A percentile compares a stretch with the other conserved stretches of the same genome.
Conservation (phyloP, 257 asterid species). For the Solanum pimpinellifolium region DNA sequence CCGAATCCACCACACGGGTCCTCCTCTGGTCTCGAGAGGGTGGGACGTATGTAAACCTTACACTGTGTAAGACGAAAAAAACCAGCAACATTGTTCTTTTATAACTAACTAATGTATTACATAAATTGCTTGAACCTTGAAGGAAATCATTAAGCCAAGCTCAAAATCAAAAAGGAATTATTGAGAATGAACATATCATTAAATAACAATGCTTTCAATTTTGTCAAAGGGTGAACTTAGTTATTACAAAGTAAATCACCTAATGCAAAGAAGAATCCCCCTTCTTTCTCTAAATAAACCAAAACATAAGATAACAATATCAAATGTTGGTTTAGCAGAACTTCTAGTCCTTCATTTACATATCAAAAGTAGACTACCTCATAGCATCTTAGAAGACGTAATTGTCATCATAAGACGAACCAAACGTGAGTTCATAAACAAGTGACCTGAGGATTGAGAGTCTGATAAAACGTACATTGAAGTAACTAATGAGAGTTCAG, state of each 20-base stretch:
- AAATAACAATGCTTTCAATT: neutral
- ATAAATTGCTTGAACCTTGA: neutral
- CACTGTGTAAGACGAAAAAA: rapidly evolving
- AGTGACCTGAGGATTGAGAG: neutral
- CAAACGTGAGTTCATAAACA: neutral
- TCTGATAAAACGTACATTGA: neutral
- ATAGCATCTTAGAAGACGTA: neutral
- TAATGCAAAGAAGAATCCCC: neutral
- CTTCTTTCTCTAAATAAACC: neutral
- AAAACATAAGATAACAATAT: neutral
- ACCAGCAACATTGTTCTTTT: neutral
- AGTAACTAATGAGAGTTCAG: neutral
- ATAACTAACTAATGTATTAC: neutral
- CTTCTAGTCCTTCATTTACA: neutral
- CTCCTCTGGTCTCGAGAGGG: neutral
- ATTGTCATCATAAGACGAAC: neutral
- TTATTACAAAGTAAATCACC: neutral
- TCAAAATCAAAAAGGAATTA: neutral
- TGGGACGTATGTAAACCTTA: neutral
- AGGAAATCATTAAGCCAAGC: neutral
- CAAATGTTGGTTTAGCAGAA: neutral
- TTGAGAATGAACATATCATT: neutral
- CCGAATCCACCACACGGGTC: neutral
- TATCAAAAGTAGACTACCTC: neutral
- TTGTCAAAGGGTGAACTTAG: neutral